Conservation (phyloP, 306 rosid genomes). For the Cicer bijugum region DNA sequence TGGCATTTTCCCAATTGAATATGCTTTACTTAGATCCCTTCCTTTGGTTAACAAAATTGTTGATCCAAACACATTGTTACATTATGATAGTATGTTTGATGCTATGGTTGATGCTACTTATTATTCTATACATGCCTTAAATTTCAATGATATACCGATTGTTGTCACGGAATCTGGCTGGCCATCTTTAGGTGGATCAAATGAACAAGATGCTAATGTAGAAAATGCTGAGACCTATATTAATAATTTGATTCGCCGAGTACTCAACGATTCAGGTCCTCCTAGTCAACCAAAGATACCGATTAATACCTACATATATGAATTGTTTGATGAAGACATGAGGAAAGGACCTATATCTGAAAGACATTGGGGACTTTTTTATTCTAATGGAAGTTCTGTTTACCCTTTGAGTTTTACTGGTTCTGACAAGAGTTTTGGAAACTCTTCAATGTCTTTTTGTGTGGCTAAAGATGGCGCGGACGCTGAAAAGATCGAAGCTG, state of each 20-base stretch:
- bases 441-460: constrained; percentile 70
- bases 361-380: constrained; percentile 72
- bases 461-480: constrained; percentile 73
- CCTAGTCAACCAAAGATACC: constrained; percentile 69
- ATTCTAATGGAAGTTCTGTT: constrained; percentile 68
- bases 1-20: constrained; percentile 85
- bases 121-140: constrained; percentile 72
- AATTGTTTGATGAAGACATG: constrained; percentile 83
- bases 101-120: constrained; percentile 94
- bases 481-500: constrained; percentile 75
- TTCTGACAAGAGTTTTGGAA: constrained; percentile 50
- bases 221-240: constrained; percentile 72
- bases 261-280: constrained; percentile 86
- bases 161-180: constrained; percentile 90
- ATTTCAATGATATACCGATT: constrained; percentile 69
- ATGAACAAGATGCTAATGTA: constrained; percentile 76
- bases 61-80: constrained; percentile 87
- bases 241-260: constrained; percentile 73
- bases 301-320: constrained; percentile 72
- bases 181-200: constrained; percentile 80
- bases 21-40: constrained; percentile 80
- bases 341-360: constrained; percentile 74
- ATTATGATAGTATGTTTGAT: constrained; percentile 87
- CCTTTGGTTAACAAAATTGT: constrained; percentile 86
- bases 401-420: constrained; percentile 63